Percentiles rank a stretch among this genome's conserved stretches.
Evolutionary conservation across 2,329 filamentous ascomycete genomes (phyloP).

Genomic region (Colletotrichum gloeosporioides): DNA sequence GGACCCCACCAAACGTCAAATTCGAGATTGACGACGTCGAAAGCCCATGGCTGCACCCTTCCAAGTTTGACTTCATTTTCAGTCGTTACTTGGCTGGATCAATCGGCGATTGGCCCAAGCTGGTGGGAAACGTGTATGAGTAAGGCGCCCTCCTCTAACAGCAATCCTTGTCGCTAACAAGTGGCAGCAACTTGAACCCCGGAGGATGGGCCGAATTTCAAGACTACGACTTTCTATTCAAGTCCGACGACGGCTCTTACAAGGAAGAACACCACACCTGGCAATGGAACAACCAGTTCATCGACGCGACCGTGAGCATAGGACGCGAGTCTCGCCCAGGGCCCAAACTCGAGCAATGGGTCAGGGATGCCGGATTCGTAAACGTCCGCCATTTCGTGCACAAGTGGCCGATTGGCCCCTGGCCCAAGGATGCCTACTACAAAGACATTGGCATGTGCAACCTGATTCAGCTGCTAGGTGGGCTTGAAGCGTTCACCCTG

Average conservation of each 20-base stretch:
- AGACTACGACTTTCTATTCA: constrained; percentile 29
- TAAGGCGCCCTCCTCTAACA: background rate
- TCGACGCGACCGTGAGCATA: constrained; percentile 19
- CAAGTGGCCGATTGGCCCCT: constrained; percentile 41
- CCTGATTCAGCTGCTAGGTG: constrained; percentile 22
- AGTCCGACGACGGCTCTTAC: constrained; percentile 32
- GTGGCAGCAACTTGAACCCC: constrained; percentile 33
- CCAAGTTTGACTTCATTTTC: constrained; percentile 39
- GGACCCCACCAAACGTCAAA: constrained; percentile 66
- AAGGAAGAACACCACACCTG: constrained; percentile 23
- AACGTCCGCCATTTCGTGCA: constrained; percentile 34
- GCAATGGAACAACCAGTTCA: constrained; percentile 26
- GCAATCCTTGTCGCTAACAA: background rate
- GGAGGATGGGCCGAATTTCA: constrained; percentile 40
- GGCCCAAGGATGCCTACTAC: constrained; percentile 26
- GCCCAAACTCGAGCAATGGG: constrained; percentile 30
- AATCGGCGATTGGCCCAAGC: background rate
- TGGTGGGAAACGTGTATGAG: background rate
- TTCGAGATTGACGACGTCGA: constrained; percentile 72
- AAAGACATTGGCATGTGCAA: constrained; percentile 26
- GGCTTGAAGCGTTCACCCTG: constrained; percentile 28
- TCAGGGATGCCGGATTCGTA: constrained; percentile 39
- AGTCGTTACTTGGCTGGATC: constrained; percentile 4
- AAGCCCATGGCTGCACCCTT: constrained; percentile 44
- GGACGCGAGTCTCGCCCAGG: constrained; percentile 29